These are phyloP conservation scores for Cytospora leucostoma DNA, from an alignment of 2,329 filamentous ascomycete species.

Conservation along the genomic window DNA sequence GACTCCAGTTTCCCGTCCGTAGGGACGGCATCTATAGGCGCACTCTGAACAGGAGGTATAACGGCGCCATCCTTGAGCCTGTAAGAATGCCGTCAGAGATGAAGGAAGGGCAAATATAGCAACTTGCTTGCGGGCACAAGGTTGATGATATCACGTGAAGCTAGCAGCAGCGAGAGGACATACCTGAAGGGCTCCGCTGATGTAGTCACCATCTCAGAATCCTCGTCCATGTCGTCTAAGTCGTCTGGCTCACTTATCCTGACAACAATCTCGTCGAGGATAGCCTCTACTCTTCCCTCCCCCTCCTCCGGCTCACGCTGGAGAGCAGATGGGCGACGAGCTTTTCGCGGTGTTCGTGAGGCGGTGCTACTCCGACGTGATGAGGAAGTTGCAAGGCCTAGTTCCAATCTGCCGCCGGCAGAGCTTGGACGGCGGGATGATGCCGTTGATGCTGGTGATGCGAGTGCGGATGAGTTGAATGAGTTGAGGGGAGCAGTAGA, in stretches of 20 bases:
- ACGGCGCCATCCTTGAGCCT: constrained; percentile 13
- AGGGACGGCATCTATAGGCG: neutral
- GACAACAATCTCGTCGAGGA: constrained; percentile 47
- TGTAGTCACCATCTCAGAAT: constrained; percentile 27
- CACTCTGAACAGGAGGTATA: constrained; percentile 2
- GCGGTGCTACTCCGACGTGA: constrained; percentile 17
- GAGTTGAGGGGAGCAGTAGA: constrained; percentile 5
- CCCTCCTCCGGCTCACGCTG: constrained; percentile 3
- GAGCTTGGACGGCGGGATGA: constrained; percentile 11
- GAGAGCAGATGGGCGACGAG: neutral
- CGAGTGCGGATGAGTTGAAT: constrained; percentile 9
- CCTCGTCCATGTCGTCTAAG: constrained; percentile 36
- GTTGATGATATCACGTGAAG: constrained; percentile 8
- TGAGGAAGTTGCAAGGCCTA: neutral
- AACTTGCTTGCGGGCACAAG: neutral
- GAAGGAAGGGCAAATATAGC: neutral
- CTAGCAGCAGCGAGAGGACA: constrained; percentile 19
- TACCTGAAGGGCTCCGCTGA: constrained; percentile 28
- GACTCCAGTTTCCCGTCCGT: constrained; percentile 1
- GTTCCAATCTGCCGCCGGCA: constrained; percentile 3
- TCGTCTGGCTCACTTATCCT: constrained; percentile 46
- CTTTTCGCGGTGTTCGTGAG: constrained; percentile 14
- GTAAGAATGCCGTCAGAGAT: constrained; percentile 6
- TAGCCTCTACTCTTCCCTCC: constrained; percentile 33
- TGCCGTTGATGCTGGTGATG: constrained; percentile 16